Conservation (phyloP, 139 green algal genomes). For the Tetradesmus obliquus region DNA sequence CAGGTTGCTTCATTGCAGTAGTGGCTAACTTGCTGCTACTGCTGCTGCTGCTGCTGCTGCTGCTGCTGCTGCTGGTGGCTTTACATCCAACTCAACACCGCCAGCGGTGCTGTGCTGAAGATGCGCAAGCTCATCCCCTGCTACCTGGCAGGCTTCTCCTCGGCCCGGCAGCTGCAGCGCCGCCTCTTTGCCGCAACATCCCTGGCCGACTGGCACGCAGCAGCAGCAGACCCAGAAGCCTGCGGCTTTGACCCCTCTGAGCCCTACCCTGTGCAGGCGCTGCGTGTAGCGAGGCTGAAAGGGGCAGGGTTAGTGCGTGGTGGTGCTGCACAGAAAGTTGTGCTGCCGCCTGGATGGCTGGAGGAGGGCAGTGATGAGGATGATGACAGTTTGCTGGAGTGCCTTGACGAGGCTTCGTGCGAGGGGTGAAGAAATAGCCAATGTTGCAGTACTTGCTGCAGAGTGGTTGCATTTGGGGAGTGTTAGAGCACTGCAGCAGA, state of each 20-base stretch:
- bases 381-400: not conserved
- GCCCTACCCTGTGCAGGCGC: not conserved
- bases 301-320: not conserved
- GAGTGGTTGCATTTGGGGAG: not conserved
- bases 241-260: conserved; percentile 22
- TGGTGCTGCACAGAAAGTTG: not conserved
- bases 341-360: conserved; percentile 24
- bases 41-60: not conserved
- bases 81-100: not conserved
- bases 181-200: conserved; percentile 34
- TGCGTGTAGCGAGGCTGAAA: not conserved
- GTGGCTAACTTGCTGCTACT: too few species aligned
- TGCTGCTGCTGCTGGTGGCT: not conserved
- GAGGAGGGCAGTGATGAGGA: not conserved
- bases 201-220: conserved; percentile 48
- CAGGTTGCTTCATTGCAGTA: too few species aligned
- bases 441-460: not conserved
- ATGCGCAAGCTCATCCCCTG: conserved; percentile 61
- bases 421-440: not conserved
- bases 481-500: too few species aligned
- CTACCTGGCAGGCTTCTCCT: conserved; percentile 56
- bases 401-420: not conserved
- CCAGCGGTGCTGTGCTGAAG: conserved; percentile 34
- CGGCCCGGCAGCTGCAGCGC: conserved; percentile 28
- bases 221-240: not conserved